Evolutionary conservation across 2,329 filamentous ascomycete species (phyloP), one percentile per base, ranked within the genome.

Genomic region (Pyrenophora teres): DNA sequence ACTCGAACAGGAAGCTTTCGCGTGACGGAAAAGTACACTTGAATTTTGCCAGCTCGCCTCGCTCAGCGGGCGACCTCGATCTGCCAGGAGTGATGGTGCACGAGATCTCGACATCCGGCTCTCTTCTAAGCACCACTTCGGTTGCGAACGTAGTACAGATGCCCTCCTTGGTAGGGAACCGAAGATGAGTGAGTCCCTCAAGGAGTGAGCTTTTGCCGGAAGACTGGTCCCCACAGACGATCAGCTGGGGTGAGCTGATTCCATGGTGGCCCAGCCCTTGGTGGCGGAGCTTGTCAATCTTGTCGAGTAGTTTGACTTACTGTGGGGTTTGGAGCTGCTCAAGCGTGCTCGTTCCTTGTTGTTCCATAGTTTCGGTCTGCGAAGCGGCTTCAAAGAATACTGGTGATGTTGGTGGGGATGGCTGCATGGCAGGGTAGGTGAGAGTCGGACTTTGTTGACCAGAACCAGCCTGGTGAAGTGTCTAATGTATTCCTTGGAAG

Each of bases 91-190:
- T 57, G 40, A 84, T 80, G 0, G 72, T 77, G 37, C 81, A 77
- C 4, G 70, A 69, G 15, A 83, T 71, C 2, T 63, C 70, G 0
- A 72, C 59, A 4, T 71, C 52, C 0, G 60, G 23, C 6, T 69
- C 55, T 15, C 77, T 78, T 6, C 81, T 76, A 7, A 87, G 73
- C 16, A 83, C 76, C 2, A 87, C 71, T 60, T 87, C 83, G 0
- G 83, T 87, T 0, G 84, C 80, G 52, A 87, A 87, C 0, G 81
- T 77, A 0, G 85, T 87, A 62, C 83, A 87, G 0, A 82, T 40
- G 13, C 70, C 78, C 5, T 80, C 78, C 6, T 83, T 80, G 4
- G 78, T 74, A 0, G 83, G 82, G 40, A 88, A 87, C 0, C 77
- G 78, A 3, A 89, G 79, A 7, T 80, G 77, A 0, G 84, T 83